A percentile compares a stretch with the other conserved stretches of the same genome.
phyloP scores from a whole-genome alignment of 768 basidiomycete genomes.

The Podaxis pistillaris region DNA sequence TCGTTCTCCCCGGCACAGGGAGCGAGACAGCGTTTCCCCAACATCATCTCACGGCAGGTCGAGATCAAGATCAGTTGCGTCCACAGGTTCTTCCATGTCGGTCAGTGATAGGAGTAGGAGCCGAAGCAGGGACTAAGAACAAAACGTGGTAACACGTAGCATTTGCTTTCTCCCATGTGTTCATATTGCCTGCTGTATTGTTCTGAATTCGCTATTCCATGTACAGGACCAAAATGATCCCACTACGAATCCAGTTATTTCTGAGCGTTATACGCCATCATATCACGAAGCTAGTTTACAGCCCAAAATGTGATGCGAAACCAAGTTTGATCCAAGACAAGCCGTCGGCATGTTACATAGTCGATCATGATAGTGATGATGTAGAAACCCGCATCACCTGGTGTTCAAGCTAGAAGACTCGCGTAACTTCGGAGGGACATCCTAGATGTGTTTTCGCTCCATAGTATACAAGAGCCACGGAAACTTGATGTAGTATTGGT shows the following conservation, averaged over 20 bases:
- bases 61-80: conserved; percentile 19
- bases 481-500: no score
- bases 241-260: background rate
- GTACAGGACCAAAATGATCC: background rate
- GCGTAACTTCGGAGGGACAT: no score
- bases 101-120: conserved; percentile 21
- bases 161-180: background rate
- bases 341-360: no score
- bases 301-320: background rate
- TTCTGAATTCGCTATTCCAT: background rate
- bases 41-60: background rate
- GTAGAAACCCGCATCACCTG: no score
- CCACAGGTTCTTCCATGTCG: conserved; percentile 23
- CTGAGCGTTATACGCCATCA: background rate
- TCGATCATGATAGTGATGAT: no score
- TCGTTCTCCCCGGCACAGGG: conserved; percentile 22
- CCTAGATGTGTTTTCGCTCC: no score
- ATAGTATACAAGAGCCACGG: no score
- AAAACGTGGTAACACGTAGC: background rate
- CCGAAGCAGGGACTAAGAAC: conserved; percentile 15
- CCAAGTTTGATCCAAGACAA: no score
- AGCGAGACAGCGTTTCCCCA: conserved; percentile 9
- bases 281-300: background rate
- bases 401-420: no score
- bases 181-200: background rate